Evolutionary conservation across 2,329 filamentous ascomycete species (phyloP), one percentile per base, ranked within the genome.

Genomic region (Nemania abortiva): DNA sequence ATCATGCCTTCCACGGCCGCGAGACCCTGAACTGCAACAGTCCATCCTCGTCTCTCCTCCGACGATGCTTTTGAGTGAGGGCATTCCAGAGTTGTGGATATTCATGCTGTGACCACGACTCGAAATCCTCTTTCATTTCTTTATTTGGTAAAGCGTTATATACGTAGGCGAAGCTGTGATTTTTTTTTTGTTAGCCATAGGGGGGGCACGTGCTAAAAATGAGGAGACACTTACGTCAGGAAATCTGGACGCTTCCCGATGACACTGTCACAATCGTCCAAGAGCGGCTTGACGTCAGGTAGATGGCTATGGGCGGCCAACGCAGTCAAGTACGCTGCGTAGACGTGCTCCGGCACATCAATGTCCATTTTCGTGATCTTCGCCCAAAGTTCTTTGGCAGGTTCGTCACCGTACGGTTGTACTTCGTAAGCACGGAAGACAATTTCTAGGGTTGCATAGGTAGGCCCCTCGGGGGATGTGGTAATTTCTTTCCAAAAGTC

Each of bases 401-500:
- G 86, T 22, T 82, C 83, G 79, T 90, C 84, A 73, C 91, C 83
- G 76, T 84, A 84, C 1, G 87, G 85, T 68, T 83, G 84, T 69
- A 83, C 83, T 78, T 97, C 91, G 78, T 94, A 95, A 1, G 91
- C 88, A 73, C 91, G 90, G 74, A 99, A 93, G 2, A 94, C 91
- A 39, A 96, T 91, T 54, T 91, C 89, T 45, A 99, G 86, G 70
- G 91, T 95, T 69, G 89, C 88, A 75, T 96, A 94, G 1, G 91
- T 92, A 0, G 96, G 96, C 0, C 96, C 96, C 80, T 98, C 95
- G n/a, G 86, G 85, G 0, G 91, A 94, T 65, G 89, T 87, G n/a
- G 91, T 90, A 66, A 99, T 94, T 56, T 97, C 89, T 63, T 89
- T 85, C 94, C 95, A 98, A 77, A 94, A 93, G 57, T 91, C 89